Evolutionary conservation across 495 filamentous ascomycete species (phyloP), one percentile per base, ranked within the genome.

Genomic region (Aspergillus sclerotioniger): DNA sequence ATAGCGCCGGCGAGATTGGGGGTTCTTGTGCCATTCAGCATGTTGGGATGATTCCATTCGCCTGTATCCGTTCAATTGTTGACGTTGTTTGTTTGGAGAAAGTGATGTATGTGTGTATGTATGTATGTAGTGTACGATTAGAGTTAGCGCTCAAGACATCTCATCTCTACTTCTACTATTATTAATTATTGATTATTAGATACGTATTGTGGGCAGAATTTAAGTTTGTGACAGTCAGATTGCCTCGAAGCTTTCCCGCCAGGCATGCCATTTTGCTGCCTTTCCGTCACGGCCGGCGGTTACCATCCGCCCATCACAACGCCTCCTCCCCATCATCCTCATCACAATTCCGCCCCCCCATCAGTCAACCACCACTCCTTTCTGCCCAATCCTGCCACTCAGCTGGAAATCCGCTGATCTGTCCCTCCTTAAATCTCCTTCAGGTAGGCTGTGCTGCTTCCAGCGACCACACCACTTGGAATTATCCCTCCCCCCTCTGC

Each of bases 1-100:
- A 79, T 78, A 80, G 77, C 76, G 76, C 65, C 66, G 74, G 76
- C 71, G 76, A 75, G 67, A 68, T 71, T 58, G 53, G 51, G 49
- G 54, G 47, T 50, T 50, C 28, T 32, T 28, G 47, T 31, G 47
- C 47, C n/a, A 50, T 50, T 31, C 47, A 33, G 47, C 25, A 32
- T 50, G 47, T 50, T 28, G 47, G 47, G 28, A 32, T 47, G 45
- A 39, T 47, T 56, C 19, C 15, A 25, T 25, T 53, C 33, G 15
- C 33, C 31, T 21, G 25, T 41, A 2, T 41, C 37, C 37, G 7
- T 12, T 41, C 37, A 12, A 3, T 41, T 41, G 10, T 41, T 32
- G 47, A n/a, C 31, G 46, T 25, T 25, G 47, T 28, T 32, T 28
- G 47, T 50, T 28, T 7, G 32, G 33, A 50, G 47, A 50, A 25